Base-by-base conservation (phyloP, 192 early-diverging fungal genomes). In the Lobosporangium transversale region DNA sequence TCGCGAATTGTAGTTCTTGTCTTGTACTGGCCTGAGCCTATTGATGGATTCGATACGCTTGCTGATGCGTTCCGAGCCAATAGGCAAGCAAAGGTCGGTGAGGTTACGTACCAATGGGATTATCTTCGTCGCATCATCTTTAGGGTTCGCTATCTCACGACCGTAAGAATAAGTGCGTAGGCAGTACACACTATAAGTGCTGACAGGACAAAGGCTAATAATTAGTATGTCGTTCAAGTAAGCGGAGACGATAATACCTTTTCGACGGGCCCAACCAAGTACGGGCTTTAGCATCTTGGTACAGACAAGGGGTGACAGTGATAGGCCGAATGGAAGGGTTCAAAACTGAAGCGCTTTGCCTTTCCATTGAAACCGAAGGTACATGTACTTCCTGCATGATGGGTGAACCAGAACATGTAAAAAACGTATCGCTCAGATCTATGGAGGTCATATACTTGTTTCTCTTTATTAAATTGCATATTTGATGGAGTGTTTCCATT, bases 361-460 rank as follows among this genome's bases (percentile, higher is more conserved):
- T 4, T 60, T 9, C 73, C 69, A 80, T 15, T 62, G 44, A 47
- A 80, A 80, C 23, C 61, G 68, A n/a, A 80, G 71, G n/a, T n/a
- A n/a, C n/a, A n/a, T n/a, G 24, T 68, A 80, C 2, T 15, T 10
- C 0, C 68, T 40, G 12, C 49, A 78, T n/a, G 66, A 43, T 12
- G 61, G 49, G 35, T 69, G 61, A 35, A 82, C 52, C 0, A 57
- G 70, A 0, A 82, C 43, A 24, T 79, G 81, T 2, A n/a, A 79
- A 42, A 32, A 83, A 78, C 3, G 78, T 68, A 20, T 83, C 78
- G 23, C 52, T 53, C 23, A 69, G 43, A 51, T 69, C 58, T 20
- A 69, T 60, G 29, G 26, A 23, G 27, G 58, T 69, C 26, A 55
- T 20, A 55, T 45, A 68, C 23, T 68, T 51, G 30, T 53, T 53